phyloP scores from a whole-genome alignment of 2,329 filamentous ascomycete species.

The Fusarium verticillioides region DNA sequence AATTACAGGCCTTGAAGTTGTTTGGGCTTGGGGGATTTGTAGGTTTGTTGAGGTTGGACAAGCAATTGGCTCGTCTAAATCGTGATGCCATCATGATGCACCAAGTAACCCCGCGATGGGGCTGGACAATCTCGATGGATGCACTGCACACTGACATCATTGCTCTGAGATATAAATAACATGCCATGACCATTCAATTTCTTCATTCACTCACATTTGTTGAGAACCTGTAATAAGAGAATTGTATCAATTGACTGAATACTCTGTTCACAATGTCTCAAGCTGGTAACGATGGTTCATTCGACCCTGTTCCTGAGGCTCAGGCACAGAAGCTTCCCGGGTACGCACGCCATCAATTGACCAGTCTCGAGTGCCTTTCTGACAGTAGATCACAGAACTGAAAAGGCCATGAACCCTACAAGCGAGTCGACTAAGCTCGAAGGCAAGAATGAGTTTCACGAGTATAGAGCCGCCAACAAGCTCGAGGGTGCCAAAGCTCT shows the following conservation, averaged over 20 bases:
- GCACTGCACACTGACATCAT: conserved; percentile 30
- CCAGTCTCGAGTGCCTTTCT: no score
- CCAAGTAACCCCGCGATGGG: conserved; percentile 1
- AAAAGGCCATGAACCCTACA: conserved; percentile 52
- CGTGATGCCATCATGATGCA: conserved; percentile 29
- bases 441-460: conserved; percentile 51
- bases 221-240: background rate
- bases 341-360: conserved; percentile 28
- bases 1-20: background rate
- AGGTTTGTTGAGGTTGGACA: background rate
- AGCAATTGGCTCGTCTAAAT: background rate
- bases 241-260: background rate
- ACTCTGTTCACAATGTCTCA: conserved; percentile 10
- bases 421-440: conserved; percentile 56
- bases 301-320: conserved; percentile 48
- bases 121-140: conserved; percentile 8
- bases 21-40: no score
- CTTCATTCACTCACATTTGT: background rate
- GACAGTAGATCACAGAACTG: conserved; percentile 39
- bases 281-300: conserved; percentile 45
- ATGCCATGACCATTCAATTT: no score
- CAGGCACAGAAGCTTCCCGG: conserved; percentile 54
- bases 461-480: conserved; percentile 59
- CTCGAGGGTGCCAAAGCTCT: conserved; percentile 62
- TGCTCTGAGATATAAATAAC: background rate